phyloP scores from a whole-genome alignment of 345 rosid genomes.

The Aquilaria yunnanensis region DNA sequence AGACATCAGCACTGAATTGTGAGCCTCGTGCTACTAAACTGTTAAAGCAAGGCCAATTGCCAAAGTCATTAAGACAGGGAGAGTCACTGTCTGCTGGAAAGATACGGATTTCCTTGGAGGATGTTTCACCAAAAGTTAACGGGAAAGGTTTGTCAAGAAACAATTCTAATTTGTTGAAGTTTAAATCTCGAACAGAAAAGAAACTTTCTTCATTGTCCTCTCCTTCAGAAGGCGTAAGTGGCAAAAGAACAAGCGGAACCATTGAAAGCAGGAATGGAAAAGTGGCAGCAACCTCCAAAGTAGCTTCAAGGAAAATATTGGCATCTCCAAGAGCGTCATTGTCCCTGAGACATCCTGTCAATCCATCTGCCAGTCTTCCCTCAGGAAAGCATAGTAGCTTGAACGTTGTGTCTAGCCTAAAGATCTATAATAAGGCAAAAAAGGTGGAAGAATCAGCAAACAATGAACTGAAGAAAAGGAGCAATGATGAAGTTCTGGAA shows the following conservation, averaged over 20 bases:
- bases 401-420: conserved; percentile 25
- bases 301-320: conserved; percentile 24
- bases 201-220: conserved; percentile 14
- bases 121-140: conserved; percentile 25
- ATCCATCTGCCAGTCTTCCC: conserved; percentile 24
- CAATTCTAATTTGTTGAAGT: conserved; percentile 26
- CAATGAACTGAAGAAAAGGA: conserved; percentile 11
- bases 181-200: conserved; percentile 28
- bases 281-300: conserved; percentile 19
- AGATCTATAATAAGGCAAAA: conserved; percentile 26
- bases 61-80: conserved; percentile 7
- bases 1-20: conserved; percentile 15
- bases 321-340: conserved; percentile 24
- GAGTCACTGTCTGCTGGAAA: conserved; percentile 17
- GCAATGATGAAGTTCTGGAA: conserved; percentile 35
- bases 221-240: conserved; percentile 22
- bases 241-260: conserved; percentile 22
- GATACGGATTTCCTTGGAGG: conserved; percentile 17
- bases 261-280: conserved; percentile 26
- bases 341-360: conserved; percentile 20
- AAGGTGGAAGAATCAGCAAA: conserved; percentile 12
- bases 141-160: conserved; percentile 24
- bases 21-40: conserved; percentile 16
- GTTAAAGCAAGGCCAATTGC: neutral
- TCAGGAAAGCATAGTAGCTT: conserved; percentile 27